Evolutionary conservation across 179 eudicot genomes (phyloP), one percentile per base, ranked within the genome.

Genomic region (Gypsophila paniculata): DNA sequence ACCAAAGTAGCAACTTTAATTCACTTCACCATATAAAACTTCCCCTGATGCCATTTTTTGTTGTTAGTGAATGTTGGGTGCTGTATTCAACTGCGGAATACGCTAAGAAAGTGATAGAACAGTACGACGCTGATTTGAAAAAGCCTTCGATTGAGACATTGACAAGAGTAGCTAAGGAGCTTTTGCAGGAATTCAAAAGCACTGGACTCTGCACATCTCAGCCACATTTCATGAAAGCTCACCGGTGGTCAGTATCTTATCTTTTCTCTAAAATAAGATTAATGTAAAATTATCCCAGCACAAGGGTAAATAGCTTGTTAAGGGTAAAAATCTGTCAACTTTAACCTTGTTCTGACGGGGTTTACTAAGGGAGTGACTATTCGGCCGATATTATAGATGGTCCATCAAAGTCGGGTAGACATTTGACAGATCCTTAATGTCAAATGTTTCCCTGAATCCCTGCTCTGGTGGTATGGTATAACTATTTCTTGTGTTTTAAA

Each of bases 171-270:
- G 87, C 97, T 66, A 86, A 90, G 48, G 97, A 90, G 32, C 84
- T 94, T 55, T 79, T 88, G 68, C 85, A 80, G 77, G 96, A 90
- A 84, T 87, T 94, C 74, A 88, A 71, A 72, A 80, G 74, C 65
- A 91, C 86, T 1, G 91, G 88, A 60, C 82, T 88, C 18, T 73
- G 78, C 79, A 86, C 85, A 52, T 77, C 93, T 62, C 84, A 78
- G 74, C 95, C 99, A 15, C 80, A 74, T 72, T 94, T 94, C 84
- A 84, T 69, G 85, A 90, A 84, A 85, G 97, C 99, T 74, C 99
- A 94, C 85, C 84, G 99, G 60, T 94, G 99, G 99, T 94, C 64
- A 77, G 96, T 83, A 6, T 62, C 58, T 5, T 48, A 36, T 25
- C 25, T 9, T 48, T 8, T 13, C 46, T 65, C 34, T 38, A 17